phyloP scores from a whole-genome alignment of 257 asterid genomes.

The Forsythia suspensa region DNA sequence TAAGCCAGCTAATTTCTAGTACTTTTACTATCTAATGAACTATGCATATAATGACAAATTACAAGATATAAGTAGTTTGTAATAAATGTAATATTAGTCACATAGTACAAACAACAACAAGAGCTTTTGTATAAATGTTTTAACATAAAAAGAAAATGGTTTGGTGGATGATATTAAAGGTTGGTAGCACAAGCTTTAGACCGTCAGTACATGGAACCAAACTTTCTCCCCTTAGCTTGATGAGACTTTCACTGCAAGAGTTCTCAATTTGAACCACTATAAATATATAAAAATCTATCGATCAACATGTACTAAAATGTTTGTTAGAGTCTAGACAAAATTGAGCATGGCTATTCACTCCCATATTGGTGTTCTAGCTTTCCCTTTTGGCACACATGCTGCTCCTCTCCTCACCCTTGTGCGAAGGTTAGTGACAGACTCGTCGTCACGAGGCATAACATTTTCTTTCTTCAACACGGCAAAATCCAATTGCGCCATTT shows the following conservation, averaged over 20 bases:
- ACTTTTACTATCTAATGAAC: too few species aligned
- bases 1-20: too few species aligned
- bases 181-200: neutral
- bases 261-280: neutral
- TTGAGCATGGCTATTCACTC: slow-evolving; percentile 31
- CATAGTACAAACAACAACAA: too few species aligned
- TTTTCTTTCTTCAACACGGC: slow-evolving; percentile 62
- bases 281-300: neutral
- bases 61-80: too few species aligned
- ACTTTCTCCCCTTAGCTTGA: neutral
- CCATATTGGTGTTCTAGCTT: slow-evolving; percentile 71
- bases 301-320: neutral
- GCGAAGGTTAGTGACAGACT: slow-evolving; percentile 37
- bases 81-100: too few species aligned
- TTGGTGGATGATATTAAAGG: neutral
- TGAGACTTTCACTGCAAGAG: neutral
- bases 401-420: slow-evolving; percentile 53
- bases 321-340: neutral
- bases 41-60: too few species aligned
- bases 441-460: slow-evolving; percentile 28
- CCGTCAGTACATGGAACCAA: neutral
- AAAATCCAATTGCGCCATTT: slow-evolving; percentile 35
- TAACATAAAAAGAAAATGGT: neutral
- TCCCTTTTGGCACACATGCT: slow-evolving; percentile 83
- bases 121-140: neutral